Evolutionary conservation across 2,329 filamentous ascomycete species (phyloP), one percentile per base, ranked within the genome.

Genomic region (Penicillium expansum): DNA sequence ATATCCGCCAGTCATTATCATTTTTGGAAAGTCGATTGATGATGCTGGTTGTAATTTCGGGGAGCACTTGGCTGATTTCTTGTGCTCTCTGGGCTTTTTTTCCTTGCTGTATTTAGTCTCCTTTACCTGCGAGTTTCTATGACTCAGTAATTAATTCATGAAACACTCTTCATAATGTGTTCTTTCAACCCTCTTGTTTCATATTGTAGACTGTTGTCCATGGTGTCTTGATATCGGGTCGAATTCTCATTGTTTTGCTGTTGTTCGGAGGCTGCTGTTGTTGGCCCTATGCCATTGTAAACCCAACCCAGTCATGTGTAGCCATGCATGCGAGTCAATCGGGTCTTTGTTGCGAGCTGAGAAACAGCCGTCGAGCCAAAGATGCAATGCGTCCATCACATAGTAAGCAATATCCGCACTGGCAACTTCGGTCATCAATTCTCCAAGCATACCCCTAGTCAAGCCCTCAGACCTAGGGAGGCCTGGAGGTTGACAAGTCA

Each of bases 61-160:
- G 7, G 39, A 37, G 43, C 44, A 38, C 47, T 43, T 18, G 29
- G 41, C 29, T 27, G 7, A 30, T 43, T 14, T 20, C 41, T 41
- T 49, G 50, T 24, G 55, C 30, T 48, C 33, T 24, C 48, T 41
- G 48, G 11, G 3, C 24, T 37, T 24, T 20, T 30, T 58, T 60
- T 56, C 56, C 56, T 56, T 56, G 55, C 39, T 58, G 58, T 60
- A 58, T 43, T 42, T 58, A 58, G 49, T 60, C 47, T 52, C 39
- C 22, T 47, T 60, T 55, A 54, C 32, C 51, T 60, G 48, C 41
- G 41, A 56, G 54, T 58, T 48, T 47, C 20, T 35, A 11, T 35
- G 22, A 47, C 44, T 52, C 43, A 33, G 33, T 57, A 60, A 52
- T 60, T 56, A 60, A 60, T 58, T 43, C 45, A 53, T 57, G 32